phyloP scores from a whole-genome alignment of 1,284 basidiomycete genomes.

The Pseudomicrostroma phylloplanum region DNA sequence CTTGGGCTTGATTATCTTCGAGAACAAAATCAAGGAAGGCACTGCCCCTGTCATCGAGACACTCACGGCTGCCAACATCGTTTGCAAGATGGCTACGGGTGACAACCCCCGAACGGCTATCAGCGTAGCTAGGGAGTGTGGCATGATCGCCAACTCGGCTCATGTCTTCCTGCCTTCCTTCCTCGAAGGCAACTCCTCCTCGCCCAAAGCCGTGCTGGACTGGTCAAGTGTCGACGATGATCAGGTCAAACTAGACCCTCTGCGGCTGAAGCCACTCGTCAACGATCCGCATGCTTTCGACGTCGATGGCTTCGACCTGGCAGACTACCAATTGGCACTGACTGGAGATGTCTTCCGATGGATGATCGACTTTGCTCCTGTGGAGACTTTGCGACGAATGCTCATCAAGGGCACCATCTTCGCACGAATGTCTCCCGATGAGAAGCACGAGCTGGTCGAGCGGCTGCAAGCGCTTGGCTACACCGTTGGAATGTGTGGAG shows the following conservation, averaged over 20 bases:
- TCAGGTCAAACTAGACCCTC: conserved; percentile 75
- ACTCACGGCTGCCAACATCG: conserved; percentile 79
- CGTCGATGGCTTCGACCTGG: conserved; percentile 51
- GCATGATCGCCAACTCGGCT: conserved; percentile 76
- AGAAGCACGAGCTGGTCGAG: conserved; percentile 98
- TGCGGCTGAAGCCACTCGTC: conserved; percentile 62
- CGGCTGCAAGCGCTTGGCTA: conserved; percentile 87
- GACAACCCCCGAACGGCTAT: conserved; percentile 96
- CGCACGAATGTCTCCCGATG: conserved; percentile 98
- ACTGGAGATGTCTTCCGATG: conserved; percentile 98
- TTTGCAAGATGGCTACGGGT: conserved; percentile 96
- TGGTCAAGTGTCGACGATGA: conserved; percentile 92
- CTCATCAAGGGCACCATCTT: conserved; percentile 97
- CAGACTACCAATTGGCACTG: conserved; percentile 86
- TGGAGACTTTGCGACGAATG: conserved; percentile 64
- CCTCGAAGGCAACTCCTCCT: conserved; percentile 61
- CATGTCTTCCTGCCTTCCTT: conserved; percentile 88
- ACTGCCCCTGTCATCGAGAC: conserved; percentile 86
- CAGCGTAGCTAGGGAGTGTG: conserved; percentile 91
- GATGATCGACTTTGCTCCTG: conserved; percentile 92
- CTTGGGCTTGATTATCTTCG: conserved; percentile 93
- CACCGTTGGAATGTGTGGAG: conserved; percentile 95
- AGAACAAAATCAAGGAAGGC: conserved; percentile 94
- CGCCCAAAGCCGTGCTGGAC: conserved; percentile 66
- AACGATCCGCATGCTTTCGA: conserved; percentile 41